A percentile compares a stretch with the other conserved stretches of the same genome.
phyloP scores from a whole-genome alignment of 1,284 basidiomycete genomes.

The Prillingera fragicola region DNA sequence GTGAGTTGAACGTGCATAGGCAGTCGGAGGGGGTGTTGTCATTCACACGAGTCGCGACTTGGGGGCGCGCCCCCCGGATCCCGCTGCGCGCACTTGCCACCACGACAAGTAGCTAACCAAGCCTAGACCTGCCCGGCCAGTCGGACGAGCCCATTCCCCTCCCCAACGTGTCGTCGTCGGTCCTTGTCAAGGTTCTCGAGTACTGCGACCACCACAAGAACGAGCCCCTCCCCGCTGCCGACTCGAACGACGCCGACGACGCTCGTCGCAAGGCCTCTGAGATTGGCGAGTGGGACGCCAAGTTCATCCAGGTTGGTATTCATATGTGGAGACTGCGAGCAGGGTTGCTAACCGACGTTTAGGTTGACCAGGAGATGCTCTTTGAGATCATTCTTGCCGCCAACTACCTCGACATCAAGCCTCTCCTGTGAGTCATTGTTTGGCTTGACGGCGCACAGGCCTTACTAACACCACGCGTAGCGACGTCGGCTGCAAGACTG shows the following conservation, averaged over 20 bases:
- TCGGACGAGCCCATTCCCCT: slow-evolving; percentile 86
- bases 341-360: slow-evolving; percentile 7
- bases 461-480: slow-evolving; percentile 50
- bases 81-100: neutral
- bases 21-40: too few species aligned
- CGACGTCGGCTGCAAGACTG: slow-evolving; percentile 99
- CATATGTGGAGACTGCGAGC: neutral
- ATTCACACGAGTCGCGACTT: too few species aligned
- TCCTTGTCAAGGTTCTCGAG: slow-evolving; percentile 97
- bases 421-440: slow-evolving; percentile 67
- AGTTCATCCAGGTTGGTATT: slow-evolving; percentile 71
- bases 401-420: slow-evolving; percentile 99
- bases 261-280: slow-evolving; percentile 96
- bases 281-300: slow-evolving; percentile 98
- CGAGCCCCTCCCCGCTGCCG: slow-evolving; percentile 82
- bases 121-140: slow-evolving; percentile 83
- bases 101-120: neutral
- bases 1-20: slow-evolving; percentile 51
- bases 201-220: slow-evolving; percentile 99
- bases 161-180: slow-evolving; percentile 92
- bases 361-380: slow-evolving; percentile 73
- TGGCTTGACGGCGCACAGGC: neutral
- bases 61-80: slow-evolving; percentile 2
- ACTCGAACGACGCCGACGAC: slow-evolving; percentile 76
- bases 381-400: slow-evolving; percentile 99